phyloP scores from a whole-genome alignment of 1,284 basidiomycete species.

The Tilletia setariae region DNA sequence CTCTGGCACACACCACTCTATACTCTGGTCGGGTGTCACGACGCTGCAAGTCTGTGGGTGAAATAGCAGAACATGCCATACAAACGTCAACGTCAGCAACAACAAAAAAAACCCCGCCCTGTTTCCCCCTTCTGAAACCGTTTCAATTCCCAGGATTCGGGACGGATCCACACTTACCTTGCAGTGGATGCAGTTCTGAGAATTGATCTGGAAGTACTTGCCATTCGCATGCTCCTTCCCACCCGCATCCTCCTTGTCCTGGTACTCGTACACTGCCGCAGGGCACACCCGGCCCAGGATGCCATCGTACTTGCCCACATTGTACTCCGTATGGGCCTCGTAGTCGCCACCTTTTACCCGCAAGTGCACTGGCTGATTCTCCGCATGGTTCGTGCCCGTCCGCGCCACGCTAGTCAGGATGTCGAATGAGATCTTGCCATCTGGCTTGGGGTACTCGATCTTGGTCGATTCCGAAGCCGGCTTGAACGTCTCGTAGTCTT shows the following conservation, averaged over 20 bases:
- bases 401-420: conserved; percentile 84
- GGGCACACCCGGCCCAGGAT: conserved; percentile 86
- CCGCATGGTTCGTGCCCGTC: conserved; percentile 93
- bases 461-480: conserved; percentile 64
- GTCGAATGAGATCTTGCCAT: conserved; percentile 90
- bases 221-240: conserved; percentile 63
- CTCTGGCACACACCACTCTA: conserved; percentile 49
- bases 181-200: conserved; percentile 57
- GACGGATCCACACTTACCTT: conserved; percentile 1
- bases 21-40: conserved; percentile 52
- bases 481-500: conserved; percentile 64
- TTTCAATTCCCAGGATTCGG: not conserved
- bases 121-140: too few relatives aligned
- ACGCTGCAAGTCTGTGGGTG: conserved; percentile 47
- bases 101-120: not conserved
- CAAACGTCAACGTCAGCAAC: not conserved
- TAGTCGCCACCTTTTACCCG: conserved; percentile 60
- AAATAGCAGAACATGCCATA: not conserved
- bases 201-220: conserved; percentile 92
- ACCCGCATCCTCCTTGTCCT: conserved; percentile 64
- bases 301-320: conserved; percentile 72
- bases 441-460: conserved; percentile 84
- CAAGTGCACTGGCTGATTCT: conserved; percentile 90
- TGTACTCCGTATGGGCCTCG: conserved; percentile 66
- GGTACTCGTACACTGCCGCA: conserved; percentile 95